Conservation (phyloP, 495 filamentous ascomycete genomes). For the Neurospora sp. region DNA sequence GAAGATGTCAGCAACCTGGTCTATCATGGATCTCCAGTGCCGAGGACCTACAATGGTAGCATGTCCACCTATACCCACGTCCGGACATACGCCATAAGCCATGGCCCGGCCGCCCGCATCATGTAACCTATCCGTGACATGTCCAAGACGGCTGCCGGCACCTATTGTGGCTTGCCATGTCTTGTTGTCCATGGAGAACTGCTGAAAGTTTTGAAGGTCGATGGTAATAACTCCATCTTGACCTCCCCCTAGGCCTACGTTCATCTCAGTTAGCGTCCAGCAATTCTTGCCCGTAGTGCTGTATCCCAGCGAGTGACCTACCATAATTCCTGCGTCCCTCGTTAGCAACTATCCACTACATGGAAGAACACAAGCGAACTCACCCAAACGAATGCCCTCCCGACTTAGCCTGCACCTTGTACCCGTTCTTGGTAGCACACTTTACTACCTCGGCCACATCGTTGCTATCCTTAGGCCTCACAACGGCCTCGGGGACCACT, state of each 20-base stretch:
- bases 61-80: conserved; percentile 63
- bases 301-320: conserved; percentile 5
- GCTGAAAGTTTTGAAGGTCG: conserved; percentile 45
- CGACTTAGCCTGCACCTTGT: conserved; percentile 58
- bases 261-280: conserved; percentile 13
- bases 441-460: conserved; percentile 50
- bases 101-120: conserved; percentile 54
- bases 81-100: conserved; percentile 55
- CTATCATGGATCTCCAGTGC: not conserved
- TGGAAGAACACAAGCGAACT: conserved; percentile 1
- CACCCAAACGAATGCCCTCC: conserved; percentile 65
- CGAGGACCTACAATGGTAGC: conserved; percentile 40
- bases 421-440: conserved; percentile 42
- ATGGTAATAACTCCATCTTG: conserved; percentile 47
- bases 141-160: conserved; percentile 49
- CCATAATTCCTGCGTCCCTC: conserved; percentile 20
- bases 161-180: conserved; percentile 57
- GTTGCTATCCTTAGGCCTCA: conserved; percentile 44
- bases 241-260: conserved; percentile 43
- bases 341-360: conserved; percentile 3
- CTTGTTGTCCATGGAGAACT: conserved; percentile 40
- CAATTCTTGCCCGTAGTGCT: not conserved
- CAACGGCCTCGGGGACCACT: conserved; percentile 52
- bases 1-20: not conserved
- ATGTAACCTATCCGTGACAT: conserved; percentile 49